These are phyloP conservation scores for Betula pendula DNA, from an alignment of 306 rosid species.

Conservation along the genomic window DNA sequence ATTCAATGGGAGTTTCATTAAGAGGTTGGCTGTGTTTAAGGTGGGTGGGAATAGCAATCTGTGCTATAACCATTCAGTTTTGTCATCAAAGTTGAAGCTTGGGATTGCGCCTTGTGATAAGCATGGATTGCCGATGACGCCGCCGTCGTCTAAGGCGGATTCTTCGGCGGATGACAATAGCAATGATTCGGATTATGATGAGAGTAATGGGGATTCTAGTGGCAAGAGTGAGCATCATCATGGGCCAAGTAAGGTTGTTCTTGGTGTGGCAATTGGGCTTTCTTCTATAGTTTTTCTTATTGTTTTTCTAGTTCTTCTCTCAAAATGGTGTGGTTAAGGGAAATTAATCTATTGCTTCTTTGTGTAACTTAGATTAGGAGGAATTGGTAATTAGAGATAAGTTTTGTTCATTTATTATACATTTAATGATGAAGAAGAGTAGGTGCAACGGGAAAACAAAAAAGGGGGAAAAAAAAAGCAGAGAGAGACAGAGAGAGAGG, in stretches of 20 bases:
- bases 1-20: slow-evolving; percentile 61
- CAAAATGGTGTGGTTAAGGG: slow-evolving; percentile 72
- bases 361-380: slow-evolving; percentile 37
- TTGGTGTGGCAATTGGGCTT: slow-evolving; percentile 84
- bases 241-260: slow-evolving; percentile 81
- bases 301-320: slow-evolving; percentile 63
- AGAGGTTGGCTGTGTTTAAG: slow-evolving; percentile 53
- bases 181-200: slow-evolving; percentile 58
- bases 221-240: slow-evolving; percentile 52
- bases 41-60: slow-evolving; percentile 64
- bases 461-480: background rate
- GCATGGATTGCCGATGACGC: slow-evolving; percentile 77
- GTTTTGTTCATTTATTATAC: slow-evolving; percentile 42
- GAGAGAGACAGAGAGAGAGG: slow-evolving; percentile 11
- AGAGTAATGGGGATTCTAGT: slow-evolving; percentile 35
- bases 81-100: slow-evolving; percentile 84
- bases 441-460: slow-evolving; percentile 14
- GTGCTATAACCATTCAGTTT: slow-evolving; percentile 70
- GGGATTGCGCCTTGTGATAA: slow-evolving; percentile 89
- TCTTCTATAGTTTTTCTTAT: slow-evolving; percentile 80
- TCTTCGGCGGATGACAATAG: slow-evolving; percentile 53
- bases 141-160: slow-evolving; percentile 64
- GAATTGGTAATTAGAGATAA: slow-evolving; percentile 24
- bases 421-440: slow-evolving; percentile 25
- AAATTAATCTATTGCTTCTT: background rate